A percentile compares a stretch with the other conserved stretches of the same genome.
Conservation (phyloP, 2,329 filamentous ascomycete species). For the Grosmannia serpens region DNA sequence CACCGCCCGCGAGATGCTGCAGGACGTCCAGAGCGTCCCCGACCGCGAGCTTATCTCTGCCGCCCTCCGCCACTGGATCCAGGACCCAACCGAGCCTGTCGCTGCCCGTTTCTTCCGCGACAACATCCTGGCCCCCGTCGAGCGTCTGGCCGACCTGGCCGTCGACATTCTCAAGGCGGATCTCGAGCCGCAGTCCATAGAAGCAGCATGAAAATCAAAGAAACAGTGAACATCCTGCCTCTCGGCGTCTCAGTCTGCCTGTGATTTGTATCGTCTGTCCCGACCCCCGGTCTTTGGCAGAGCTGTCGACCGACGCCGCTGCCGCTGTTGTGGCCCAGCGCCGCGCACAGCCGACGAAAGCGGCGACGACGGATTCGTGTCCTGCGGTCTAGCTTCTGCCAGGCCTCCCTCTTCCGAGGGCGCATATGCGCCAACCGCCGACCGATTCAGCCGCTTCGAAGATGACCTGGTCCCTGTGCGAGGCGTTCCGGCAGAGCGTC, state of each 20-base stretch:
- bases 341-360: too few species aligned
- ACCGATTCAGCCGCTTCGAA: not conserved
- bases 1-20: conserved; percentile 34
- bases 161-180: conserved; percentile 29
- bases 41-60: conserved; percentile 33
- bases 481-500: not conserved
- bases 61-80: conserved; percentile 32
- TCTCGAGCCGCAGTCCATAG: conserved; percentile 15
- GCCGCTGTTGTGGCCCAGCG: too few species aligned
- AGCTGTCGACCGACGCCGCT: too few species aligned
- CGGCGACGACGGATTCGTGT: not conserved
- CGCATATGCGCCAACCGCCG: not conserved
- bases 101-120: conserved; percentile 36
- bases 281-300: too few species aligned
- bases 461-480: not conserved
- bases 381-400: too few species aligned
- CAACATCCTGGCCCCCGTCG: conserved; percentile 36
- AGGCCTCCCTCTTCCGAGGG: too few species aligned
- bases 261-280: not conserved
- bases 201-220: not conserved
- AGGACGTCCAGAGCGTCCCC: conserved; percentile 33
- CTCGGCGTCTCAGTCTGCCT: not conserved
- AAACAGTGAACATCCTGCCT: not conserved
- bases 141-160: conserved; percentile 33
- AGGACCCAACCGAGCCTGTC: conserved; percentile 26